Percentiles rank a stretch among this genome's conserved stretches.
phyloP scores from a whole-genome alignment of 2,329 filamentous ascomycete genomes.

The Aspergillus bombycis region DNA sequence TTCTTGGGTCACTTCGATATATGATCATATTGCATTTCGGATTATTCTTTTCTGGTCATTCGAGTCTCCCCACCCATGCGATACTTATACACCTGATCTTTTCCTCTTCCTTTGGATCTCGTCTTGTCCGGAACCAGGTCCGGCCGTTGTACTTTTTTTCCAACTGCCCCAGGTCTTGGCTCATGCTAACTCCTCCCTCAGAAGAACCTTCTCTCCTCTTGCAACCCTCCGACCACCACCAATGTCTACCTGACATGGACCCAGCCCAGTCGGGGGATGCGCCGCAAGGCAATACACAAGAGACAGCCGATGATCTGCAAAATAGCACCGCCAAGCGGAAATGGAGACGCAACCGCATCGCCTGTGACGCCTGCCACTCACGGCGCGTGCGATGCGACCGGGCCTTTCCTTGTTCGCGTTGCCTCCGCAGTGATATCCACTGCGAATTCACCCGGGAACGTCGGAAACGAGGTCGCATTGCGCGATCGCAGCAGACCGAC shows the following conservation, averaged over 20 bases:
- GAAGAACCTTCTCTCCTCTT: neutral
- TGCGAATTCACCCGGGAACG: constrained; percentile 91
- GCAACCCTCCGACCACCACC: constrained; percentile 6
- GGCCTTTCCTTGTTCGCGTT: constrained; percentile 87
- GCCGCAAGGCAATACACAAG: constrained; percentile 20
- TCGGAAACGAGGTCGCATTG: constrained; percentile 89
- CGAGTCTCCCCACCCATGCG: neutral
- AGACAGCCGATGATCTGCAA: constrained; percentile 17
- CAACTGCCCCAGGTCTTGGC: neutral
- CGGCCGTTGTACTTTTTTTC: neutral
- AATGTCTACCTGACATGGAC: constrained; percentile 38
- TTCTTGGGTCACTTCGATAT: no score
- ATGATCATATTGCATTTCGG: neutral
- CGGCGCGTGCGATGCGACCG: constrained; percentile 92
- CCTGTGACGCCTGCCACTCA: constrained; percentile 95
- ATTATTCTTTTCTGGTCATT: neutral
- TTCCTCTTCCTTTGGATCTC: no score
- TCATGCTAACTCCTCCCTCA: neutral
- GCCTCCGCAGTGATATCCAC: constrained; percentile 67
- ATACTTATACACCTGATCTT: neutral
- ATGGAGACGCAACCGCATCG: constrained; percentile 50
- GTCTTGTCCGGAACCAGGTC: neutral
- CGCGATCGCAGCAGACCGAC: constrained; percentile 69
- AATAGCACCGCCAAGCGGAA: constrained; percentile 35
- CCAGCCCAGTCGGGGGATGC: constrained; percentile 33